Evolutionary conservation across 169 alveolate species (phyloP).

Genomic region (Plasmodium gaboni): DNA sequence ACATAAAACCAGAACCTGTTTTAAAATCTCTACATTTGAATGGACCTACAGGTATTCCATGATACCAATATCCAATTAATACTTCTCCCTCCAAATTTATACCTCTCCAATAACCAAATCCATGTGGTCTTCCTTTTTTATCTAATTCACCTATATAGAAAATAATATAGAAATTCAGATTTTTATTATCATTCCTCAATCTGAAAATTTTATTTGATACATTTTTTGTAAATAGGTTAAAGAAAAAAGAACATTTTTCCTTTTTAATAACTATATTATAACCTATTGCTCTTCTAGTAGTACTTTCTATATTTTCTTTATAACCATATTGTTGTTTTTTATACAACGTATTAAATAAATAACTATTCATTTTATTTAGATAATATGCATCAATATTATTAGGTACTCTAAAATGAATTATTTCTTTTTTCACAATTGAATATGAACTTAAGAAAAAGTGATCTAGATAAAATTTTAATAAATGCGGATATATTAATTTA

Average conservation of each 20-base stretch:
- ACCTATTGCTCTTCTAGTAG: slow-evolving; percentile 73
- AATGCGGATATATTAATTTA: slow-evolving; percentile 65
- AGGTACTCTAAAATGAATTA: slow-evolving; percentile 70
- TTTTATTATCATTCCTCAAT: slow-evolving; percentile 6
- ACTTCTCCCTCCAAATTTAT: slow-evolving; percentile 88
- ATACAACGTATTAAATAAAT: slow-evolving; percentile 56
- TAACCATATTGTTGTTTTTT: slow-evolving; percentile 25
- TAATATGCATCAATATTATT: slow-evolving; percentile 73
- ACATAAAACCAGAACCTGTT: slow-evolving; percentile 89
- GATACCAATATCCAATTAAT: slow-evolving; percentile 91
- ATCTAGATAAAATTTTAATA: slow-evolving; percentile 58
- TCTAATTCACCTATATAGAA: slow-evolving; percentile 90
- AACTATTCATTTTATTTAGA: slow-evolving; percentile 64
- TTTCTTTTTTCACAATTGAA: slow-evolving; percentile 56
- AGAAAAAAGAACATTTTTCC: slow-evolving; percentile 39
- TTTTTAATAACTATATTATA: slow-evolving; percentile 73
- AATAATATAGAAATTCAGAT: slow-evolving; percentile 17
- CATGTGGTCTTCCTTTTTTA: slow-evolving; percentile 89
- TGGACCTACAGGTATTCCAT: slow-evolving; percentile 91
- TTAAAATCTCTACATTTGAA: slow-evolving; percentile 89
- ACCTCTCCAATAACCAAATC: slow-evolving; percentile 92
- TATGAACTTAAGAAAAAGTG: slow-evolving; percentile 38
- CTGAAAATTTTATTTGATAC: slow-evolving; percentile 2
- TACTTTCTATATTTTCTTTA: slow-evolving; percentile 66
- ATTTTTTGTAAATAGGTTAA: slow-evolving; percentile 19